Percentiles rank a stretch among this genome's conserved stretches.
These are phyloP conservation scores for Backusella liffmaniae DNA, from an alignment of 192 early-diverging fungal species.

Conservation along the genomic window DNA sequence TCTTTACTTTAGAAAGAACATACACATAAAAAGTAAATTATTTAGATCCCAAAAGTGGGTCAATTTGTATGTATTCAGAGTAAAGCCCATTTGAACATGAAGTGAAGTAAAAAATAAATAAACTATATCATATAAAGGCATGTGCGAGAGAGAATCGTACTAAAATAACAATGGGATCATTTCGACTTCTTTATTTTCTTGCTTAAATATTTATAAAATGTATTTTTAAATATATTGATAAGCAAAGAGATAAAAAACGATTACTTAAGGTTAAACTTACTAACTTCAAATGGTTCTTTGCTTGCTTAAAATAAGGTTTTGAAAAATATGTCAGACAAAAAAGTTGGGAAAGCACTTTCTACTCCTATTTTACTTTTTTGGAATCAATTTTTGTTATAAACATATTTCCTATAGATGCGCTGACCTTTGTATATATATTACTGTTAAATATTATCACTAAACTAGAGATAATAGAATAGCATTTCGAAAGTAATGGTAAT, in stretches of 20 bases:
- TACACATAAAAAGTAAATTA: not conserved
- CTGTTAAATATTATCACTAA: not conserved
- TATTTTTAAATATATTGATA: not conserved
- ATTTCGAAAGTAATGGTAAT: not conserved
- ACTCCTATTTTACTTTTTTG: not conserved
- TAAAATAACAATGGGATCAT: not conserved
- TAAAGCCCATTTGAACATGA: not conserved
- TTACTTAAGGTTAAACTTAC: not conserved
- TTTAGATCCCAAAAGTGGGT: not conserved
- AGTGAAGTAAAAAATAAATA: not conserved
- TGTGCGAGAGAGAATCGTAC: not conserved
- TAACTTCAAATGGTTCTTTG: not conserved
- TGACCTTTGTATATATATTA: not conserved
- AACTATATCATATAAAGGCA: not conserved
- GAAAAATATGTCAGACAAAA: not conserved
- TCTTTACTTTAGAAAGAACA: conserved; percentile 1
- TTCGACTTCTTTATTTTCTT: not conserved
- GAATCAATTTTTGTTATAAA: not conserved
- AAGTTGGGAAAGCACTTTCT: not conserved
- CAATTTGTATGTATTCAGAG: not conserved
- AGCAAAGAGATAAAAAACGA: not conserved
- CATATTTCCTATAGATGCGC: not conserved
- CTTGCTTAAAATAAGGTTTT: not conserved
- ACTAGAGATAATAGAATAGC: not conserved
- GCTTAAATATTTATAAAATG: not conserved